Percentiles rank a stretch among this genome's conserved stretches.
Conservation (phyloP, 768 basidiomycete species). For the Phylloporus rhodoxanthus region DNA sequence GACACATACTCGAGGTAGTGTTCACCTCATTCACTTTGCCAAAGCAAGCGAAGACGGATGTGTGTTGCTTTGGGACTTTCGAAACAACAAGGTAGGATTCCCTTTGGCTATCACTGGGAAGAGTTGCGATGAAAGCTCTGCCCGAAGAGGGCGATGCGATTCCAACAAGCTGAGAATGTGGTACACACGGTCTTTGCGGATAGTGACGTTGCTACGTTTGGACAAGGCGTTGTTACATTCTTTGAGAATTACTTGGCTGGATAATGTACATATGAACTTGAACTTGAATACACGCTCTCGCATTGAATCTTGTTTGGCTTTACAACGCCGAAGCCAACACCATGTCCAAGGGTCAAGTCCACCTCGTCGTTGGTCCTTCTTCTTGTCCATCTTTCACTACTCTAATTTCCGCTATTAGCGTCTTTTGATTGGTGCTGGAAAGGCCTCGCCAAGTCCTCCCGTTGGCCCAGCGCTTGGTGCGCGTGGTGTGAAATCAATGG, state of each 20-base stretch:
- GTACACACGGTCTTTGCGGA: conserved; percentile 38
- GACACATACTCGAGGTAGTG: conserved; percentile 37
- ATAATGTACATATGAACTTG: conserved; percentile 11
- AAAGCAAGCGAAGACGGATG: conserved; percentile 42
- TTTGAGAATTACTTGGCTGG: conserved; percentile 27
- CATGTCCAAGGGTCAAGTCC: conserved; percentile 72
- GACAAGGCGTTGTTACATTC: conserved; percentile 36
- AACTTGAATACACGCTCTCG: not conserved
- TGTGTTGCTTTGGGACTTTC: conserved; percentile 46
- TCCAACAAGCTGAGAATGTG: conserved; percentile 31
- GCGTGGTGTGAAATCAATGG: conserved; percentile 97
- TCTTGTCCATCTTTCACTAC: conserved; percentile 3
- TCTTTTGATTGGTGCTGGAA: conserved; percentile 84
- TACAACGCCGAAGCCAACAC: conserved; percentile 5
- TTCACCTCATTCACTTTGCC: conserved; percentile 37
- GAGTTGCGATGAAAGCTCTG: conserved; percentile 16
- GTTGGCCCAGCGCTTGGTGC: conserved; percentile 97
- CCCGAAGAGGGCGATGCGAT: conserved; percentile 32
- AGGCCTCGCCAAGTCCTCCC: conserved; percentile 93
- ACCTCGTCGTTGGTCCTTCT: conserved; percentile 60
- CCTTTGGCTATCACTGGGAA: conserved; percentile 8
- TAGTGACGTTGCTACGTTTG: conserved; percentile 39
- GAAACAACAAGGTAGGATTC: conserved; percentile 39
- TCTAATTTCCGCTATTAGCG: conserved; percentile 44
- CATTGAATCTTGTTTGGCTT: conserved; percentile 24